A percentile compares a stretch with the other conserved stretches of the same genome.
Evolutionary conservation across 352 stramenopile species (phyloP).

Genomic region (Pythium aristosporum): DNA sequence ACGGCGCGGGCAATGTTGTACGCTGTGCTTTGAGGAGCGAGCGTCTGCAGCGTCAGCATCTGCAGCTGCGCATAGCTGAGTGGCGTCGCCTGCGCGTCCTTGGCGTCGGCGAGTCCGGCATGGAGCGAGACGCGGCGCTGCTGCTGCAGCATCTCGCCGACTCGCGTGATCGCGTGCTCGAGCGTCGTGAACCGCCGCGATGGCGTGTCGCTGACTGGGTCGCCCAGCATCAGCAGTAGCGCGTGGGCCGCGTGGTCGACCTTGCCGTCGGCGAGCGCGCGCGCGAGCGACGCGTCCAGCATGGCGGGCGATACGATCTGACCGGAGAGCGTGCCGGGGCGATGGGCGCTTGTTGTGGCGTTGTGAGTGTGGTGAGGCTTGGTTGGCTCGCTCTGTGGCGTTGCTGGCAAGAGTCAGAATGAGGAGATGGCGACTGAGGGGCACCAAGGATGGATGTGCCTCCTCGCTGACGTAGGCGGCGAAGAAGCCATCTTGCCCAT

Average conservation of each 20-base stretch:
- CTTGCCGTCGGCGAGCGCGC: constrained; percentile 33
- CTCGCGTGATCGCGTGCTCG: constrained; percentile 13
- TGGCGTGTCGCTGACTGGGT: constrained; percentile 7
- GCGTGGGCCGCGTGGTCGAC: constrained; percentile 41
- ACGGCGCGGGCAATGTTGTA: constrained; percentile 55
- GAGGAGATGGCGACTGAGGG: background rate
- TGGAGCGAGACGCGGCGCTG: constrained; percentile 15
- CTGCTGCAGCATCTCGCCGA: constrained; percentile 15
- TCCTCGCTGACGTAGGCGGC: too few relatives aligned
- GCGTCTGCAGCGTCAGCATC: constrained; percentile 52
- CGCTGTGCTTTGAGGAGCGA: constrained; percentile 40
- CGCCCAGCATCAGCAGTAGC: constrained; percentile 37
- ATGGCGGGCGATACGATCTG: background rate
- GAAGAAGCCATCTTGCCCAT: too few relatives aligned
- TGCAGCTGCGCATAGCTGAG: constrained; percentile 58
- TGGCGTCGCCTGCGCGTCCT: background rate
- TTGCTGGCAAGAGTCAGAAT: background rate
- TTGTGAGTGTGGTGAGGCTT: too few relatives aligned
- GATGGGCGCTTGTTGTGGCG: too few relatives aligned
- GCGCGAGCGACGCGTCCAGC: constrained; percentile 15
- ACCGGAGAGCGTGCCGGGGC: too few relatives aligned
- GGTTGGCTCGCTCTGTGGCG: too few relatives aligned
- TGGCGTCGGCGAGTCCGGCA: constrained; percentile 6
- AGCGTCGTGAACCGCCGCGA: constrained; percentile 23
- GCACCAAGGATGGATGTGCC: background rate